A percentile compares a stretch with the other conserved stretches of the same genome.
Conservation (phyloP, 2,329 filamentous ascomycete genomes). For the Fusarium vanettenii region DNA sequence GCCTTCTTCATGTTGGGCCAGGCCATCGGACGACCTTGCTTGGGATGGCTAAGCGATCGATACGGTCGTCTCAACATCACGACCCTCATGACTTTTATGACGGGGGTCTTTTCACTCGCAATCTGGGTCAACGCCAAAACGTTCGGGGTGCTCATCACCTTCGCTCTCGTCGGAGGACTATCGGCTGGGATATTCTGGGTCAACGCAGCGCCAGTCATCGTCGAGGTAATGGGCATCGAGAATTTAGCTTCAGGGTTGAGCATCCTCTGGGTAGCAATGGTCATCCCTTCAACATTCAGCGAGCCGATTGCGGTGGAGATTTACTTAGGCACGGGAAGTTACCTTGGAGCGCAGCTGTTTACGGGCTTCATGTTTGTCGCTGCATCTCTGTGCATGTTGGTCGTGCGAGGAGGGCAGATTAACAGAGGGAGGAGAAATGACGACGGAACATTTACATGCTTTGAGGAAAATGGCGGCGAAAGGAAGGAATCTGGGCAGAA, state of each 20-base stretch:
- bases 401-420: background rate
- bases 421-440: background rate
- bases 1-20: conserved; percentile 74
- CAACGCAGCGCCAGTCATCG: conserved; percentile 12
- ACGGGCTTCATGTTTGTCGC: conserved; percentile 16
- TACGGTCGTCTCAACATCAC: conserved; percentile 74
- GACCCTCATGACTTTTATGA: conserved; percentile 56
- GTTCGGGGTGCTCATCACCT: conserved; percentile 17
- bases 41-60: conserved; percentile 71
- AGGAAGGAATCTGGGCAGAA: background rate
- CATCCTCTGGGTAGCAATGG: conserved; percentile 21
- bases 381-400: background rate
- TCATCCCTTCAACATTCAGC: conserved; percentile 16
- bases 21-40: conserved; percentile 66
- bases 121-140: conserved; percentile 24
- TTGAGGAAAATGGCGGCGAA: background rate
- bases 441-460: background rate
- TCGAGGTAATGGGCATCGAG: conserved; percentile 15
- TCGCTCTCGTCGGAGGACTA: background rate
- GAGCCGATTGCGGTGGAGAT: conserved; percentile 27
- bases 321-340: conserved; percentile 9
- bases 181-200: conserved; percentile 24
- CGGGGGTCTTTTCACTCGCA: background rate
- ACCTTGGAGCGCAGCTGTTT: conserved; percentile 25
- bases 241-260: conserved; percentile 19